A percentile compares a stretch with the other conserved stretches of the same genome.
phyloP scores from a whole-genome alignment of 805 yeast genomes.

The Wickerhamomyces sydowiorum region DNA sequence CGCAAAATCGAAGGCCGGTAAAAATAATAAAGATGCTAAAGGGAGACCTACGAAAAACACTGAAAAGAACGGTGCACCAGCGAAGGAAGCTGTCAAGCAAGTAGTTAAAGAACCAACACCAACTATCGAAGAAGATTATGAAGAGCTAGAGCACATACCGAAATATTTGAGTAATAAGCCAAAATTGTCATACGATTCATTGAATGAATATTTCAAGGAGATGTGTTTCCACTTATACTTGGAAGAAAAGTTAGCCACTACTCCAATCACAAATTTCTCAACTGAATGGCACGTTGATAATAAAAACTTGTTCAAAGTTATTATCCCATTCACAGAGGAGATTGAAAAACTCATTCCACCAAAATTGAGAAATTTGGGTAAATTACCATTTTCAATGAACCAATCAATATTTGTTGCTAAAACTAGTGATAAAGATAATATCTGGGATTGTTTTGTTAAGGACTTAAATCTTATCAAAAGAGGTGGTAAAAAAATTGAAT shows the following conservation, averaged over 20 bases:
- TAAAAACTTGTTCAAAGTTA: slow-evolving; percentile 34
- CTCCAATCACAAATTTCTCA: slow-evolving; percentile 40
- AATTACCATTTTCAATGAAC: slow-evolving; percentile 51
- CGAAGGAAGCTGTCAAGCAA: background rate
- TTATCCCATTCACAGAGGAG: slow-evolving; percentile 39
- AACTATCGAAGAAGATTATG: slow-evolving; percentile 14
- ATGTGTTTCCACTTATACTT: slow-evolving; percentile 56
- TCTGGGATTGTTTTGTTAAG: slow-evolving; percentile 58
- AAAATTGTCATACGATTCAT: slow-evolving; percentile 39
- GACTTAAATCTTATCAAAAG: slow-evolving; percentile 31
- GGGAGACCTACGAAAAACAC: background rate
- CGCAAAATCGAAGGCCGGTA: background rate
- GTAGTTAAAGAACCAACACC: slow-evolving; percentile 1
- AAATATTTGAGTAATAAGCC: slow-evolving; percentile 27
- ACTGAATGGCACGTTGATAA: slow-evolving; percentile 49
- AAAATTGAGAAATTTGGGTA: slow-evolving; percentile 46
- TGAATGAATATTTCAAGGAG: slow-evolving; percentile 49
- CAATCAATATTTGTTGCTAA: slow-evolving; percentile 52
- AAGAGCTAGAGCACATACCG: slow-evolving; percentile 21
- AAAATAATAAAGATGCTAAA: background rate
- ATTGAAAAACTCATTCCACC: slow-evolving; percentile 45
- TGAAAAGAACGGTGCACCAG: too few relatives aligned
- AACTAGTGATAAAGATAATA: slow-evolving; percentile 39
- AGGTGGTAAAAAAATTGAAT: slow-evolving; percentile 28
- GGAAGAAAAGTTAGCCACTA: slow-evolving; percentile 50